Conservation (phyloP, 2,329 filamentous ascomycete genomes). For the Talaromyces atroroseus region DNA sequence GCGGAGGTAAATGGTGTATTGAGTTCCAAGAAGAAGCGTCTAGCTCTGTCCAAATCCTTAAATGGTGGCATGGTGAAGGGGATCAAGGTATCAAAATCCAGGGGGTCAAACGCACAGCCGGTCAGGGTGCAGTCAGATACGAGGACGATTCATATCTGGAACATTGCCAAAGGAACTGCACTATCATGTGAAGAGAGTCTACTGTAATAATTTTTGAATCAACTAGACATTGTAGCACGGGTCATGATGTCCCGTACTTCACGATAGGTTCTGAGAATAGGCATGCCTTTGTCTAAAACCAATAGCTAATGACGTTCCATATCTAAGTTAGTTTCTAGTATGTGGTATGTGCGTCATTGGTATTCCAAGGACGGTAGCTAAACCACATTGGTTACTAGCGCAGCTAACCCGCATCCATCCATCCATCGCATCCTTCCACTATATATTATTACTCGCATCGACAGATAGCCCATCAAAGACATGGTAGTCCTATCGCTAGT, state of each 20-base stretch:
- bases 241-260: no score
- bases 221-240: neutral
- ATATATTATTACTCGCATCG: neutral
- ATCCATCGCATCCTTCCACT: neutral
- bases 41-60: conserved; percentile 66
- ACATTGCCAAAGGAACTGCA: conserved; percentile 45
- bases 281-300: no score
- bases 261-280: no score
- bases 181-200: conserved; percentile 41
- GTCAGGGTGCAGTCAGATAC: conserved; percentile 40
- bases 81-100: conserved; percentile 73
- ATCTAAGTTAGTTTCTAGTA: no score
- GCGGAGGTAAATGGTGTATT: conserved; percentile 86
- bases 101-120: conserved; percentile 61
- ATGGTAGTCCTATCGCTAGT: neutral
- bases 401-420: no score
- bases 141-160: conserved; percentile 78
- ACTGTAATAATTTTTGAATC: neutral
- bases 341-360: no score
- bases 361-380: no score
- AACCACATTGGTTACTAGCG: no score
- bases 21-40: conserved; percentile 65
- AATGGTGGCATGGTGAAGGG: conserved; percentile 90
- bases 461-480: neutral
- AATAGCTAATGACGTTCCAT: no score